phyloP scores from a whole-genome alignment of 345 rosid species.

The Linum lewisii region DNA sequence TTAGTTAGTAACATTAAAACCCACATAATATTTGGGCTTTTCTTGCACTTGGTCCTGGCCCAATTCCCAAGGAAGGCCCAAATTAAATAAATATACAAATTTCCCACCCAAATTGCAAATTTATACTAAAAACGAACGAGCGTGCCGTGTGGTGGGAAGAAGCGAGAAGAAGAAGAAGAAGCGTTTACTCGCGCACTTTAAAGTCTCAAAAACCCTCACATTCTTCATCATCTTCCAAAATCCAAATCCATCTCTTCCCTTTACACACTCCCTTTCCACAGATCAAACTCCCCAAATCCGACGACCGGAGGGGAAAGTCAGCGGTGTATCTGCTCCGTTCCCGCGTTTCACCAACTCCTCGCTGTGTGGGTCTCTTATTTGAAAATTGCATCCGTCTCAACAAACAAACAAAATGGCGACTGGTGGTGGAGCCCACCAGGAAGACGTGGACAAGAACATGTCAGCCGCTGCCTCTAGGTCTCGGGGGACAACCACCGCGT shows the following conservation, averaged over 20 bases:
- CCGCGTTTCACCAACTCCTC: neutral
- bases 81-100: no score
- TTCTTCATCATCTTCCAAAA: neutral
- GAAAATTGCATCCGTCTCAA: neutral
- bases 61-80: no score
- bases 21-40: no score
- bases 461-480: conserved; percentile 36
- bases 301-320: no score
- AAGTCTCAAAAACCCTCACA: neutral
- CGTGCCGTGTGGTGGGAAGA: neutral
- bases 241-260: neutral
- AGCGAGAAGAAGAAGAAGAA: no score
- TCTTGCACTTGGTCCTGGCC: no score
- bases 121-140: neutral
- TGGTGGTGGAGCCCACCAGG: conserved; percentile 27
- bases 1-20: no score
- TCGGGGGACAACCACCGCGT: conserved; percentile 59
- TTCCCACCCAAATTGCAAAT: neutral
- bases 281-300: neutral
- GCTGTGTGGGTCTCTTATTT: neutral
- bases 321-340: neutral
- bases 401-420: conserved; percentile 11
- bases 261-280: neutral
- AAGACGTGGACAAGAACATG: conserved; percentile 42
- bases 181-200: neutral